These are phyloP conservation scores for Penicillium canariense DNA, from an alignment of 495 filamentous ascomycete species.

Conservation along the genomic window DNA sequence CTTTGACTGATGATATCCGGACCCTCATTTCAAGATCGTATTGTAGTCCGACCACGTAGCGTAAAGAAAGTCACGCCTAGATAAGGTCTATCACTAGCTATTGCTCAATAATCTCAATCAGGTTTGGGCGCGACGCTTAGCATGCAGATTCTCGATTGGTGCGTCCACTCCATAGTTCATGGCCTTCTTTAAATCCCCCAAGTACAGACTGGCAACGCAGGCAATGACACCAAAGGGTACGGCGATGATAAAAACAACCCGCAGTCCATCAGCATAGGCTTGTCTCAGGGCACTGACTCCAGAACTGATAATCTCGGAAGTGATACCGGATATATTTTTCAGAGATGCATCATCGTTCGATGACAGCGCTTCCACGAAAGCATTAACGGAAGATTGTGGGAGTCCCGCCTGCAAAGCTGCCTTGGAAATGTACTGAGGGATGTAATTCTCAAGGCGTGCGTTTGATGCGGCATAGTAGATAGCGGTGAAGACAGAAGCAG, in stretches of 20 bases:
- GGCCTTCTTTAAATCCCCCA: conserved; percentile 9
- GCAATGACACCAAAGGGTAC: conserved; percentile 12
- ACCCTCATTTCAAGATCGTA: no score
- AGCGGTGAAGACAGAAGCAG: conserved; percentile 6
- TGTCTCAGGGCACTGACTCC: conserved; percentile 2
- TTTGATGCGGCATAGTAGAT: background rate
- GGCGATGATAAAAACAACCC: conserved; percentile 13
- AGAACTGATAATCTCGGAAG: background rate
- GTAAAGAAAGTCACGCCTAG: no score
- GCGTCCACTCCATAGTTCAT: conserved; percentile 13
- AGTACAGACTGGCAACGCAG: conserved; percentile 4
- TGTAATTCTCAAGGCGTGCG: background rate
- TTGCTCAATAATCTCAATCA: no score
- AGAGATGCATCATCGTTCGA: background rate
- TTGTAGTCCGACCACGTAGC: no score
- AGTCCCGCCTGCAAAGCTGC: conserved; percentile 3
- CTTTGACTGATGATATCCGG: no score
- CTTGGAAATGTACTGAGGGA: conserved; percentile 4
- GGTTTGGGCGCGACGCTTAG: background rate
- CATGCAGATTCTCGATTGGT: conserved; percentile 9
- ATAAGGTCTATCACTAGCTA: no score
- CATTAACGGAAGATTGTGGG: background rate
- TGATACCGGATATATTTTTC: background rate
- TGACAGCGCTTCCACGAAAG: conserved; percentile 1
- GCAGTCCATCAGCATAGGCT: conserved; percentile 11